phyloP scores from a whole-genome alignment of 2,329 filamentous ascomycete genomes.

The Penicillium decumbens region DNA sequence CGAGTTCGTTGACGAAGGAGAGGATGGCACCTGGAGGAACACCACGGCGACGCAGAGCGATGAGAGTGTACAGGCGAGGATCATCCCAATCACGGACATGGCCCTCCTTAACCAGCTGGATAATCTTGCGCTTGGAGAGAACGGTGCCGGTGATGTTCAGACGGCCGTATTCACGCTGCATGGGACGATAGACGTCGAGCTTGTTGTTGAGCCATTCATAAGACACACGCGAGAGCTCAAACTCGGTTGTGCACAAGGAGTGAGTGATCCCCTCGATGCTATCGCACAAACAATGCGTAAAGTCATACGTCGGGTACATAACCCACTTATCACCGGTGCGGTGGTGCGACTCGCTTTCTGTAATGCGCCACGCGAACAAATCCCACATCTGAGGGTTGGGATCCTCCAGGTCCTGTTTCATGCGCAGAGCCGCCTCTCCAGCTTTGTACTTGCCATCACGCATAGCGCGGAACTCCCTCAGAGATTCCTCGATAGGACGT shows the following conservation, averaged over 20 bases:
- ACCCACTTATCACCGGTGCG: slow-evolving; percentile 76
- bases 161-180: slow-evolving; percentile 84
- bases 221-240: slow-evolving; percentile 74
- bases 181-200: slow-evolving; percentile 79
- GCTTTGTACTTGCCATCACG: slow-evolving; percentile 84
- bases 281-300: slow-evolving; percentile 64
- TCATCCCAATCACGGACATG: slow-evolving; percentile 87
- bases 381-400: slow-evolving; percentile 97
- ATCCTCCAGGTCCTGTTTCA: slow-evolving; percentile 61
- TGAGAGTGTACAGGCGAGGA: slow-evolving; percentile 81
- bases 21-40: slow-evolving; percentile 84
- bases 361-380: slow-evolving; percentile 80
- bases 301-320: slow-evolving; percentile 74
- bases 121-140: slow-evolving; percentile 78
- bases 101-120: slow-evolving; percentile 70
- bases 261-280: slow-evolving; percentile 90
- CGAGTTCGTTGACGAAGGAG: slow-evolving; percentile 84
- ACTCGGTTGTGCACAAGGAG: slow-evolving; percentile 89
- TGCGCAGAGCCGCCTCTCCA: slow-evolving; percentile 76
- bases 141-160: slow-evolving; percentile 80
- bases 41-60: slow-evolving; percentile 75
- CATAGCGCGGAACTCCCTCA: slow-evolving; percentile 84
- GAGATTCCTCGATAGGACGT: slow-evolving; percentile 67
- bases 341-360: slow-evolving; percentile 53
- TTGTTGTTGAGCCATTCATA: slow-evolving; percentile 88